phyloP scores from a whole-genome alignment of 2,329 filamentous ascomycete genomes.

The Calycina marina region DNA sequence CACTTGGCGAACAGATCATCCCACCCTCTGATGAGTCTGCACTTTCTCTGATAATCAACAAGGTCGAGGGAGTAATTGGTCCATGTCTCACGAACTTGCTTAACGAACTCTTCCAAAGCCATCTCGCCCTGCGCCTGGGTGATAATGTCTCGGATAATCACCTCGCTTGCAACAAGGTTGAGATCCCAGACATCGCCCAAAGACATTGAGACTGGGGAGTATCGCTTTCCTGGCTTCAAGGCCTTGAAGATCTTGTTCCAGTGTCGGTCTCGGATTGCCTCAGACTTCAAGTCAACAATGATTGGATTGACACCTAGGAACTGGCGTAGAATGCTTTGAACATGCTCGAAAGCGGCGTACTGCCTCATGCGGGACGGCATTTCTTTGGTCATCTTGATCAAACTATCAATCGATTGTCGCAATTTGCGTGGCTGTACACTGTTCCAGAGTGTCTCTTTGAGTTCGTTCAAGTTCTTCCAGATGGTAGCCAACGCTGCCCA shows the following conservation, averaged over 20 bases:
- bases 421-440: slow-evolving; percentile 92
- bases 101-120: slow-evolving; percentile 94
- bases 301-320: slow-evolving; percentile 83
- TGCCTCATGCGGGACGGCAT: slow-evolving; percentile 99
- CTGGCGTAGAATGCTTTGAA: slow-evolving; percentile 78
- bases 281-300: slow-evolving; percentile 82
- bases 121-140: slow-evolving; percentile 94
- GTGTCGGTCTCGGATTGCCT: slow-evolving; percentile 89
- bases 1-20: slow-evolving; percentile 98
- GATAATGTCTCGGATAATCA: slow-evolving; percentile 83
- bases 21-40: slow-evolving; percentile 91
- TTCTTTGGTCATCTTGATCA: slow-evolving; percentile 97
- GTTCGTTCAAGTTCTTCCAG: slow-evolving; percentile 90
- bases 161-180: slow-evolving; percentile 75
- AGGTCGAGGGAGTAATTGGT: slow-evolving; percentile 88
- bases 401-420: slow-evolving; percentile 70
- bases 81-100: slow-evolving; percentile 93
- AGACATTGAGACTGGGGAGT: slow-evolving; percentile 87
- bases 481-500: slow-evolving; percentile 94
- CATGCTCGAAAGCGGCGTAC: slow-evolving; percentile 98
- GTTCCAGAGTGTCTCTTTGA: slow-evolving; percentile 85
- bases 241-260: slow-evolving; percentile 98
- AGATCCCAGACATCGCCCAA: slow-evolving; percentile 99
- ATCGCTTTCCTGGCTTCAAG: slow-evolving; percentile 81
- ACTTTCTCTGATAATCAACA: slow-evolving; percentile 96